Conservation (phyloP, 2,329 filamentous ascomycete species). For the Lomentospora prolificans region DNA sequence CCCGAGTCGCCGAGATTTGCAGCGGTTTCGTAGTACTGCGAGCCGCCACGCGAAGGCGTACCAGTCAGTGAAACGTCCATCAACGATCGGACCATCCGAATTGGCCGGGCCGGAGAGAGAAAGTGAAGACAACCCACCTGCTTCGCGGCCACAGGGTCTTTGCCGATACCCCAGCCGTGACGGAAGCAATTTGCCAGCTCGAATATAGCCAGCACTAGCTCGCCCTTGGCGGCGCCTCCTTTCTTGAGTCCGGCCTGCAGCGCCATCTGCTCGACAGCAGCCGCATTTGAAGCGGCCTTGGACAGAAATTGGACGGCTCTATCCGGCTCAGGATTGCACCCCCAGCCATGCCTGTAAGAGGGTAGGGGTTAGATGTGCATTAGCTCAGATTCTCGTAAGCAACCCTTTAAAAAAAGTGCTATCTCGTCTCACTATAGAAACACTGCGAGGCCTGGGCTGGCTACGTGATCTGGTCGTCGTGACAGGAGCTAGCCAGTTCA, state of each 20-base stretch:
- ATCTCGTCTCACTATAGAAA: no score
- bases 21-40: constrained; percentile 90
- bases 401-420: not conserved
- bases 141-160: constrained; percentile 76
- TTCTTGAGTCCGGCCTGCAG: constrained; percentile 82
- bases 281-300: constrained; percentile 81
- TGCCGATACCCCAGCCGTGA: constrained; percentile 84
- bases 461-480: no score
- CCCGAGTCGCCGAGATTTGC: constrained; percentile 88
- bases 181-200: constrained; percentile 90
- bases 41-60: constrained; percentile 19
- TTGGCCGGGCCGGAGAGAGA: not conserved
- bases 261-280: constrained; percentile 74
- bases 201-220: constrained; percentile 92
- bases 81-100: not conserved
- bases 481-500: no score
- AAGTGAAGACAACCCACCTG: constrained; percentile 37
- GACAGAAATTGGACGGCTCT: constrained; percentile 77
- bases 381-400: not conserved
- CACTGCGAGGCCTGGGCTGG: no score
- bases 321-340: constrained; percentile 61
- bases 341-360: constrained; percentile 75
- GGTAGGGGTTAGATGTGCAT: not conserved
- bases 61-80: constrained; percentile 6
- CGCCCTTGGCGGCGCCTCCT: constrained; percentile 88